phyloP scores from a whole-genome alignment of 2,329 filamentous ascomycete genomes.

The Nannizzia gypsea region DNA sequence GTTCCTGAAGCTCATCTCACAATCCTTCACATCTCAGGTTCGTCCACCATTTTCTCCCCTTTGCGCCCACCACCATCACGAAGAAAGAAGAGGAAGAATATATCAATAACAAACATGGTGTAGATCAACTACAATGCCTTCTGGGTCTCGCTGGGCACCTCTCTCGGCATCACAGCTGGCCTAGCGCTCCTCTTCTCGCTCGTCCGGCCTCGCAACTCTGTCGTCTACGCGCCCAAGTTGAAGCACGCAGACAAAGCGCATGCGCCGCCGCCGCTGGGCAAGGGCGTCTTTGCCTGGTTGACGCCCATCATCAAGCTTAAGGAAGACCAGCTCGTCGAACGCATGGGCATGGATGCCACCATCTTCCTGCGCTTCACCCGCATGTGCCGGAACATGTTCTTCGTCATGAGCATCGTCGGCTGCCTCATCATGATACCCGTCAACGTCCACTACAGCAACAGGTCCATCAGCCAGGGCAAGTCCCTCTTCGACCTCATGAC shows the following conservation, averaged over 20 bases:
- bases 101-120: not conserved
- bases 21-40: conserved; percentile 36
- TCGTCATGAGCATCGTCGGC: conserved; percentile 58
- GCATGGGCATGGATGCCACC: conserved; percentile 80
- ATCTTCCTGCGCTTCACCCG: conserved; percentile 77
- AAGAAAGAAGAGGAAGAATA: too few relatives aligned
- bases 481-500: conserved; percentile 37
- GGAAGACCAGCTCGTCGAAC: conserved; percentile 65
- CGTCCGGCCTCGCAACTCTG: conserved; percentile 77
- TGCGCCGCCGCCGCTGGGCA: conserved; percentile 73
- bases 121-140: conserved; percentile 53
- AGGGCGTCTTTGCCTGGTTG: conserved; percentile 80
- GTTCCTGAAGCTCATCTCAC: conserved; percentile 34
- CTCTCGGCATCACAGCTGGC: conserved; percentile 59
- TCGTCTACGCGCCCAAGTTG: conserved; percentile 87
- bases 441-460: conserved; percentile 49
- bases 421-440: conserved; percentile 70
- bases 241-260: conserved; percentile 88
- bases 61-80: too few relatives aligned
- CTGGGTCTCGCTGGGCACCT: conserved; percentile 67
- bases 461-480: conserved; percentile 16
- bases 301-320: conserved; percentile 63
- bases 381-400: conserved; percentile 89
- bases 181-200: conserved; percentile 77
- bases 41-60: conserved; percentile 13